phyloP scores from a whole-genome alignment of 805 yeast genomes.

The Saccharomycopsis fodiens region DNA sequence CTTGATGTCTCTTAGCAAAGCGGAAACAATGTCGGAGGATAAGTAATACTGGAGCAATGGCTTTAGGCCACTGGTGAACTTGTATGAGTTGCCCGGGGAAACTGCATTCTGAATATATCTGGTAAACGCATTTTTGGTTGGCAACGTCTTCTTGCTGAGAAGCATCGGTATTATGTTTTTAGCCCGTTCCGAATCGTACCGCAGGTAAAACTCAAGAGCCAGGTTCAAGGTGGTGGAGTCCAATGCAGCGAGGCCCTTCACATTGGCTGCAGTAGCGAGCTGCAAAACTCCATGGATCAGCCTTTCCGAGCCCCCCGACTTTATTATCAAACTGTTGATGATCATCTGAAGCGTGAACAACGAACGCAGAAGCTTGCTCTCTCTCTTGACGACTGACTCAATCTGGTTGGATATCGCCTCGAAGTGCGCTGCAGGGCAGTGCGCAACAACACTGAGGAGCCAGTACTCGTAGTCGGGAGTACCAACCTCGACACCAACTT shows the following conservation, averaged over 20 bases:
- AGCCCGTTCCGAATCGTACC: not conserved
- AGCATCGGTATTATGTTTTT: not conserved
- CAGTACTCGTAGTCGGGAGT: not conserved
- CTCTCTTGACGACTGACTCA: not conserved
- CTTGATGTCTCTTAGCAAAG: not conserved
- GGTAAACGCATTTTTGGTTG: not conserved
- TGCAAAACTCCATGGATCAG: not conserved
- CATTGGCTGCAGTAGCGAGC: not conserved
- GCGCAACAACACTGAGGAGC: not conserved
- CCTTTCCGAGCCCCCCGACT: not conserved
- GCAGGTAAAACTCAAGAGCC: not conserved
- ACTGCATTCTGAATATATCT: not conserved
- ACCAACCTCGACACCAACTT: not conserved
- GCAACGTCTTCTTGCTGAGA: not conserved
- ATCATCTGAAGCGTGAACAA: not conserved
- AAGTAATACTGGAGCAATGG: slow-evolving; percentile 1
- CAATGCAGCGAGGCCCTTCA: not conserved
- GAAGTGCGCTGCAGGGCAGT: not conserved
- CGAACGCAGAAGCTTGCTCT: not conserved
- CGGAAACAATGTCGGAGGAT: not conserved
- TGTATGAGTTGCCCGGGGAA: not conserved
- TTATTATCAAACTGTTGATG: not conserved
- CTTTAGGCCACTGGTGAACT: not conserved
- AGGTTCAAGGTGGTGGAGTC: not conserved
- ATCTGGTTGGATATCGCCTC: not conserved